Base-by-base conservation (phyloP, 2,329 filamentous ascomycete genomes). In the Talaromyces sp. region DNA sequence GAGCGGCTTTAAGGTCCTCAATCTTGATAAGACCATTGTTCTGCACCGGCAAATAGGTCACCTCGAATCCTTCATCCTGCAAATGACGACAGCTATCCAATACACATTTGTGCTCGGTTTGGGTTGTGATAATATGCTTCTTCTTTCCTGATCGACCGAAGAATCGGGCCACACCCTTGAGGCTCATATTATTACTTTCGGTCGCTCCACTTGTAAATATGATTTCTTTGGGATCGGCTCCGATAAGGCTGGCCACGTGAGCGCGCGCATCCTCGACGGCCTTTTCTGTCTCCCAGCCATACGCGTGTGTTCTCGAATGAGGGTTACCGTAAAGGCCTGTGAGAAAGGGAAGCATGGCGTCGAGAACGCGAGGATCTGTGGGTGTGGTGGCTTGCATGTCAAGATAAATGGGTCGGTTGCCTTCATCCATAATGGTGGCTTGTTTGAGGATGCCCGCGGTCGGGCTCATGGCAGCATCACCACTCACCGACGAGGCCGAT, bases 121-220 rank as follows among this genome's bases (percentile, higher is more conserved):
- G 95, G 45, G 89, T 92, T 27, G 95, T 99, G 78, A 99, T 93
- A 74, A 99, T 94, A 79, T 99, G 95, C 82, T 91, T 97, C 88
- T 98, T 98, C 87, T 97, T 97, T 72, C 93, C 93, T 2, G 88
- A 89, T 65, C 92, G 88, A 70, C 92, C 93, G 77, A 97, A 97
- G 81, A 99, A 99, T 69, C 94, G 87, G 22, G 95, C 93, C 8
- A 99, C 94, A 69, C 95, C 95, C 82, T 99, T 99, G 82, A 99
- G 92, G 79, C 93, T 97, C 95, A 99, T 99, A 75, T 99, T 99
- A 81, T 99, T 99, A 76, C 93, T 97, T 82, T 99, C 95, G 0
- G 95, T 99, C 17, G 95, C 95, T 64, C 95, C 95, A 73, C 93
- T 97, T 6, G 95, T 99, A 81, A 99, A 98, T 73, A 99, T 96